phyloP scores from a whole-genome alignment of 2,329 filamentous ascomycete species.

The Juglanconis sp. region DNA sequence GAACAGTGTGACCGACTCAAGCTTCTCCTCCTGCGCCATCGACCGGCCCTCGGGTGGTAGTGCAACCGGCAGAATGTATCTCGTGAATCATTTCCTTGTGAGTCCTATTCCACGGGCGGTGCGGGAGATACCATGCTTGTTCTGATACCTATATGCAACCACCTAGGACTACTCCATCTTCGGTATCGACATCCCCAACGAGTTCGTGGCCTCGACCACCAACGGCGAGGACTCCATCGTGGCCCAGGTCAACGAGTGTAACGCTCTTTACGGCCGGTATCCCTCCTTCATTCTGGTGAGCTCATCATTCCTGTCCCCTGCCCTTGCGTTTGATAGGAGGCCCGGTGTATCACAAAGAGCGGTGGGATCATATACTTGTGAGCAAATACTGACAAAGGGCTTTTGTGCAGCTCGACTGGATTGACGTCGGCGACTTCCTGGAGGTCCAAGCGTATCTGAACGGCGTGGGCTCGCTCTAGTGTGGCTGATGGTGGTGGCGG shows the following conservation, averaged over 20 bases:
- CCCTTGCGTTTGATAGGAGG: no score
- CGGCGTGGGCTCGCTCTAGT: conserved; percentile 1
- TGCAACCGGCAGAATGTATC: conserved; percentile 38
- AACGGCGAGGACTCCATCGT: conserved; percentile 46
- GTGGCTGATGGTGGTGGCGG: no score
- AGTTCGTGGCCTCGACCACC: conserved; percentile 35
- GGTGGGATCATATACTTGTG: no score
- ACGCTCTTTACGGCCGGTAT: conserved; percentile 27
- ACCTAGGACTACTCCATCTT: conserved; percentile 38
- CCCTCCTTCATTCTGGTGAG: conserved; percentile 33
- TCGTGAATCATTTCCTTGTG: conserved; percentile 61
- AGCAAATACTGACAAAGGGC: not conserved
- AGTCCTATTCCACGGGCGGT: not conserved
- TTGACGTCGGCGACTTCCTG: conserved; percentile 14
- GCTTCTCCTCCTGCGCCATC: conserved; percentile 62
- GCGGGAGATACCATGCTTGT: no score
- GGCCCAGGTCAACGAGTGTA: conserved; percentile 38
- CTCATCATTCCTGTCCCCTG: not conserved
- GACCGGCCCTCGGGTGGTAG: conserved; percentile 54
- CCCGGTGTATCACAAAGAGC: no score
- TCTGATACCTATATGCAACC: not conserved
- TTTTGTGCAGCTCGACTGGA: conserved; percentile 14
- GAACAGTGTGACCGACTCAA: conserved; percentile 45
- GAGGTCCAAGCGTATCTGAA: conserved; percentile 11
- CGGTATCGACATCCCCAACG: conserved; percentile 28